These are phyloP conservation scores for Daldinia sp. DNA, from an alignment of 2,329 filamentous ascomycete genomes.

Conservation along the genomic window DNA sequence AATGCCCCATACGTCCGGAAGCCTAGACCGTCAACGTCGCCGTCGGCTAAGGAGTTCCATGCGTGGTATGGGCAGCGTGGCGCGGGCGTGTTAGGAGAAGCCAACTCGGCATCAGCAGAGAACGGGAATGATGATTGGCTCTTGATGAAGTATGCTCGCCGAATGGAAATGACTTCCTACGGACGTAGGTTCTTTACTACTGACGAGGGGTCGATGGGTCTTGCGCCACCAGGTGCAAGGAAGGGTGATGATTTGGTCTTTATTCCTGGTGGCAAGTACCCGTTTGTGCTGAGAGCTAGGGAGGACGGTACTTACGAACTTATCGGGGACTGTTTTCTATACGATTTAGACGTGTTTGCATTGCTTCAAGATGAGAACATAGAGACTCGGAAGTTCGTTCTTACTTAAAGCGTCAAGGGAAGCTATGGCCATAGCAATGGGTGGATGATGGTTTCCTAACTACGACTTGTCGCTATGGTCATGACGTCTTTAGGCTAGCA, in stretches of 20 bases:
- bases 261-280: slow-evolving; percentile 33
- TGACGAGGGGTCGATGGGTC: slow-evolving; percentile 33
- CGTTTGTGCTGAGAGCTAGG: slow-evolving; percentile 29
- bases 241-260: slow-evolving; percentile 30
- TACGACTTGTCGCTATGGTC: neutral
- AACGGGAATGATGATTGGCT: neutral
- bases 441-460: neutral
- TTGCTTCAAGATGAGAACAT: slow-evolving; percentile 12
- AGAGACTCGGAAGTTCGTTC: slow-evolving; percentile 20
- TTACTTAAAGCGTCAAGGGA: neutral
- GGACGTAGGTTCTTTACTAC: slow-evolving; percentile 33
- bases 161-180: slow-evolving; percentile 29
- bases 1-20: slow-evolving; percentile 18
- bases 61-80: slow-evolving; percentile 28
- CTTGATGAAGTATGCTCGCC: slow-evolving; percentile 18
- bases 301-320: slow-evolving; percentile 25
- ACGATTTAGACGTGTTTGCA: slow-evolving; percentile 35
- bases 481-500: neutral
- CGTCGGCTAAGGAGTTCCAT: slow-evolving; percentile 10
- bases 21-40: slow-evolving; percentile 13
- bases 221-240: slow-evolving; percentile 25
- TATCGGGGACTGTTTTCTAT: slow-evolving; percentile 37
- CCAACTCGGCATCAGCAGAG: neutral
- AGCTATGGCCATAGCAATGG: neutral
- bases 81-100: slow-evolving; percentile 10